phyloP scores from a whole-genome alignment of 2,329 filamentous ascomycete species.

The Fusarium nelsonii region DNA sequence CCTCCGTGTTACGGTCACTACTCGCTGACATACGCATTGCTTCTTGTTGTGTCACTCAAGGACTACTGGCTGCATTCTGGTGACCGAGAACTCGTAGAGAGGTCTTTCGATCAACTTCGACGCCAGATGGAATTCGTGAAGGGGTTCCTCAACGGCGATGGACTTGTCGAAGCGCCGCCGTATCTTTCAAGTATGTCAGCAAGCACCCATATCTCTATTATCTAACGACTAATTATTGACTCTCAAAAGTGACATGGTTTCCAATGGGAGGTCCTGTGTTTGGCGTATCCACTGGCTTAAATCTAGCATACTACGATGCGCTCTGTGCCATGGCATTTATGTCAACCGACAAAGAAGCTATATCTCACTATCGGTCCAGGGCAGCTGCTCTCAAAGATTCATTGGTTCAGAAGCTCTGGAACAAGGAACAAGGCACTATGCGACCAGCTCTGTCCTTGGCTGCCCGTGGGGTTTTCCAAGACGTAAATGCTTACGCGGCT shows the following conservation, averaged over 20 bases:
- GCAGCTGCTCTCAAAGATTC: neutral
- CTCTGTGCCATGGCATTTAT: slow-evolving; percentile 9
- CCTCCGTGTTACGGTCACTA: slow-evolving; percentile 7
- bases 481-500: neutral
- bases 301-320: slow-evolving; percentile 1
- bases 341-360: accelerated
- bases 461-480: neutral
- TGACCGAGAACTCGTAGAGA: neutral
- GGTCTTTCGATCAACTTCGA: neutral
- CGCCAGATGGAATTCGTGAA: slow-evolving; percentile 2
- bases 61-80: slow-evolving; percentile 11
- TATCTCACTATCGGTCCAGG: neutral
- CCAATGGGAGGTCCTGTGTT: slow-evolving; percentile 5
- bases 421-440: neutral
- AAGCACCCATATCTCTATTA: neutral
- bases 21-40: neutral
- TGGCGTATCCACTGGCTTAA: neutral
- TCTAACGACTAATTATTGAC: neutral
- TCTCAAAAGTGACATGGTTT: slow-evolving; percentile 17
- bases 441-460: neutral
- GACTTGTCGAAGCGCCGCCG: neutral
- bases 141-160: neutral
- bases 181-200: slow-evolving; percentile 6
- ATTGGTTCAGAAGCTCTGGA: neutral
- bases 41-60: neutral